Base-by-base conservation (phyloP, 2,329 filamentous ascomycete species). In the Calonectria multiphialidica region DNA sequence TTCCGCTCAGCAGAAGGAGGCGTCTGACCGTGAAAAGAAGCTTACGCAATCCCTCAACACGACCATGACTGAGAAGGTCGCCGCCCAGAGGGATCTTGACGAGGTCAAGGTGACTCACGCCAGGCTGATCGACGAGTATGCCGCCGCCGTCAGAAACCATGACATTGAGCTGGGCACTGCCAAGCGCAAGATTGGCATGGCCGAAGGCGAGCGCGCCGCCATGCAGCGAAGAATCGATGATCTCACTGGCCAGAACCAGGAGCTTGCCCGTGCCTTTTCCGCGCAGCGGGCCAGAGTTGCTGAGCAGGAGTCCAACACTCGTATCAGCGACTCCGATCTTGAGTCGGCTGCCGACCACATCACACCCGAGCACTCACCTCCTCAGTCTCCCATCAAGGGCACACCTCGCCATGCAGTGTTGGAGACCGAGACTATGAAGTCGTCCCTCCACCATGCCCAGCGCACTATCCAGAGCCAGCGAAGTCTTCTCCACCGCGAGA, bases 401-500 rank as follows among this genome's bases (percentile, higher is more conserved):
- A 98, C 96, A 1, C 96, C 96, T 30, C 91, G 97, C 28, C 96
- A 98, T 83, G 93, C 94, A 44, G 93, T 95, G 84, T 89, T 99
- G n/a, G 97, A 99, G 84, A 93, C 95, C 0, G 97, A 99, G 85
- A 99, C 97, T 0, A 87, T 99, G 77, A 97, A 97, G 86, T 97
- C 96, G 66, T 98, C 96, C 30, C 89, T 98, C 33, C 93, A 95
- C 77, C 97, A 99, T 82, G 96, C 97, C 45, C 97, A 98, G 83
- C 92, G 96, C 70, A 98, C 98, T 85, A 98, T 99, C 71, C 96
- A 98, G 82, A 98, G 95, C 79, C 90, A 98, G 77, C 95, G 98
- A 84, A 95, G 94, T 82, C 98, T 96, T 79, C 94, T 98, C 57
- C 96, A 99, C 83, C 94, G 97, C 40, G 97, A 99, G 84, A 99